phyloP scores from a whole-genome alignment of 345 rosid genomes.

The Isatis tinctoria region DNA sequence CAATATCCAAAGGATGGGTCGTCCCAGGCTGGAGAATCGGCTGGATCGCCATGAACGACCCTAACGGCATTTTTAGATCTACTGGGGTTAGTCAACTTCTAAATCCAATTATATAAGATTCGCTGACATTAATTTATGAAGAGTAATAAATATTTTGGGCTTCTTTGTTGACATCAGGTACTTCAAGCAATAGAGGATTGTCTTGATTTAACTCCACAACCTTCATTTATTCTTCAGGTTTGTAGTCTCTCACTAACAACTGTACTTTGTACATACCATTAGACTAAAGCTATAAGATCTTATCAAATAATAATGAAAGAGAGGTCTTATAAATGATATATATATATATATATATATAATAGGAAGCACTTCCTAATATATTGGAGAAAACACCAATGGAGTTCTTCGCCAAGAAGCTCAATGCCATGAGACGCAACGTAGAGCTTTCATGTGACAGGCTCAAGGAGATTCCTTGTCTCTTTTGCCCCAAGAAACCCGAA shows the following conservation, averaged over 20 bases:
- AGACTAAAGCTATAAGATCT: neutral
- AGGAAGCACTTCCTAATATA: neutral
- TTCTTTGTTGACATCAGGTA: slow-evolving; percentile 24
- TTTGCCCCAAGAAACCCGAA: slow-evolving; percentile 50
- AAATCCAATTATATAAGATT: too few relatives aligned
- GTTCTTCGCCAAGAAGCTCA: neutral
- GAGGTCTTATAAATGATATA: too few relatives aligned
- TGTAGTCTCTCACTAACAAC: neutral
- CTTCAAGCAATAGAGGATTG: slow-evolving; percentile 35
- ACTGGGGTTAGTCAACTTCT: slow-evolving; percentile 30
- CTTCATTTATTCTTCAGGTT: slow-evolving; percentile 47
- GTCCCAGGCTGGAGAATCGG: slow-evolving; percentile 58
- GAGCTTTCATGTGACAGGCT: slow-evolving; percentile 30
- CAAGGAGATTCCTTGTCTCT: slow-evolving; percentile 52
- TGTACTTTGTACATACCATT: neutral
- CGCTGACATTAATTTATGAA: too few relatives aligned
- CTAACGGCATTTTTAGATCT: slow-evolving; percentile 29
- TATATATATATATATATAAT: neutral
- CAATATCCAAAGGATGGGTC: slow-evolving; percentile 51
- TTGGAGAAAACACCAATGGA: neutral
- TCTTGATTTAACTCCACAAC: slow-evolving; percentile 33
- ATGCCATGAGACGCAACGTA: neutral
- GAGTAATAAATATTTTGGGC: neutral
- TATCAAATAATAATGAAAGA: too few relatives aligned
- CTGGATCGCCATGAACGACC: slow-evolving; percentile 44